Percentiles rank a stretch among this genome's conserved stretches.
phyloP scores from a whole-genome alignment of 441 rosid species.

The Euphorbia corollata region DNA sequence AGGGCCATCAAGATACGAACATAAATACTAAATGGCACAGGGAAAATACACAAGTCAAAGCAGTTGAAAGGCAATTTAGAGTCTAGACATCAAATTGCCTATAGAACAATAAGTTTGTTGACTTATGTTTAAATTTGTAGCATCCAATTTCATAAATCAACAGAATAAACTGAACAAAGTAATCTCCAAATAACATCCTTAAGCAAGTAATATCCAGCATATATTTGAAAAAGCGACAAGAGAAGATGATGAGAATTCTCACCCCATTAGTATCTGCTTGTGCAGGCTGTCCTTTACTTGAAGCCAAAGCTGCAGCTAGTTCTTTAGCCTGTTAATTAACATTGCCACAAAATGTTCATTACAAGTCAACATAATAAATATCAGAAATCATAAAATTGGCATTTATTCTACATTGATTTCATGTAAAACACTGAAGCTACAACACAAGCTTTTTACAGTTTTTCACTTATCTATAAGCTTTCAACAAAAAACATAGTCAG shows the following conservation, averaged over 20 bases:
- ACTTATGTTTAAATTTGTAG: too few relatives aligned
- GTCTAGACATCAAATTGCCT: too few relatives aligned
- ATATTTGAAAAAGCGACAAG: too few relatives aligned
- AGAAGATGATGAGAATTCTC: constrained; percentile 23
- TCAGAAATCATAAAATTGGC: not conserved
- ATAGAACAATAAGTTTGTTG: too few relatives aligned
- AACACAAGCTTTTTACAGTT: not conserved
- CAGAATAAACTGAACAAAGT: too few relatives aligned
- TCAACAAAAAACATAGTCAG: not conserved
- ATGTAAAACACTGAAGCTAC: not conserved
- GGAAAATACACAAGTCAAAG: too few relatives aligned
- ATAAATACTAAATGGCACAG: too few relatives aligned
- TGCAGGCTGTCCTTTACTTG: constrained; percentile 54
- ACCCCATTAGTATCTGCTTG: constrained; percentile 59
- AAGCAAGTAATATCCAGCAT: too few relatives aligned
- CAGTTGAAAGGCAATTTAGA: too few relatives aligned
- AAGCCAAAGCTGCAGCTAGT: constrained; percentile 67
- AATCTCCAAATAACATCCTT: too few relatives aligned
- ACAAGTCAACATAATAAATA: not conserved
- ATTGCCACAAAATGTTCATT: constrained; percentile 1
- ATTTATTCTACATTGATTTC: not conserved
- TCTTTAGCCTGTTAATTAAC: constrained; percentile 73
- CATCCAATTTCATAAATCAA: too few relatives aligned
- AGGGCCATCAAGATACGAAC: too few relatives aligned
- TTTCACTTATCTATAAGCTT: not conserved